Conservation (phyloP, 176 grass and related monocot species). For the Aegilops umbellulata region DNA sequence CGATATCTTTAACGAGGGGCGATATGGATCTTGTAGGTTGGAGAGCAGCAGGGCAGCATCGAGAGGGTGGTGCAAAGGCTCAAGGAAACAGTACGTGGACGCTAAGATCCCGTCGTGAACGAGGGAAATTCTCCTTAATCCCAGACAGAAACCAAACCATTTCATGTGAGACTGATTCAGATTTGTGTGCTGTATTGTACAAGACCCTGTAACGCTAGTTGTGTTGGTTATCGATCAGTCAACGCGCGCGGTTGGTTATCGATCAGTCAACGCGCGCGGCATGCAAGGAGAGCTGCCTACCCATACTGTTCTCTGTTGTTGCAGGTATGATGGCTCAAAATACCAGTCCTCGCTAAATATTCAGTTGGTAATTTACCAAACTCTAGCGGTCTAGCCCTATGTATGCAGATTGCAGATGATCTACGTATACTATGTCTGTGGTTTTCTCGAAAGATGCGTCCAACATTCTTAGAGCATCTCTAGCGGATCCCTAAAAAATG, state of each 20-base stretch:
- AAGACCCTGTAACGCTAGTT: neutral
- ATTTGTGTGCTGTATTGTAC: neutral
- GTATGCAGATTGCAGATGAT: no score
- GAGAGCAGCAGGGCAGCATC: slow-evolving; percentile 29
- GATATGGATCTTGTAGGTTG: neutral
- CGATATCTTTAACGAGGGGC: neutral
- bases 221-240: neutral
- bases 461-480: no score
- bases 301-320: neutral
- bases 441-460: no score
- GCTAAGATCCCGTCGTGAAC: neutral
- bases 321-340: neutral
- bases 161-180: neutral
- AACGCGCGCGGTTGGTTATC: neutral
- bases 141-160: neutral
- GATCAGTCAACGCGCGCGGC: neutral
- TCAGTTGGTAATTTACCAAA: no score
- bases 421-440: no score
- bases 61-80: slow-evolving; percentile 44
- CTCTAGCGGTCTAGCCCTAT: no score
- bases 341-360: no score
- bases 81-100: slow-evolving; percentile 27
- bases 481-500: no score
- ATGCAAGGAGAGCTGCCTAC: neutral
- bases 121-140: neutral